Evolutionary conservation across 2,329 filamentous ascomycete species (phyloP), one percentile per base, ranked within the genome.

Genomic region (Gnomoniopsis sp.): DNA sequence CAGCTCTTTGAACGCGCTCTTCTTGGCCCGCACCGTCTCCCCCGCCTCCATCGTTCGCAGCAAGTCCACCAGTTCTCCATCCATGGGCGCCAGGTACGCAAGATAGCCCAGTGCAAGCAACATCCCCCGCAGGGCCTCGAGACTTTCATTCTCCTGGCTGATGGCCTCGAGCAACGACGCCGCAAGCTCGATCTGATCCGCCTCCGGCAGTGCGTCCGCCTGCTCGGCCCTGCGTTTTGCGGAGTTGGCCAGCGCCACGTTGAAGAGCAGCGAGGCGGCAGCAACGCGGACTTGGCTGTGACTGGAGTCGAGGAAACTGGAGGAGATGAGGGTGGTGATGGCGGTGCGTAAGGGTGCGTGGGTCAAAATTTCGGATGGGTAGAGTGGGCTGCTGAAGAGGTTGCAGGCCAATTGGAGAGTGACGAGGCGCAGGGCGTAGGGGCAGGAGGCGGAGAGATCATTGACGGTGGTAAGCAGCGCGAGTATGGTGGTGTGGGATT

Each of bases 341-440:
- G 84, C 78, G 1, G 76, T 70, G 6, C 85, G 82, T 52, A 92
- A 72, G 22, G 66, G 54, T 1, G 73, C 71, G 47, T 82, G 75
- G 2, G 74, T 71, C 7, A 89, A 75, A 10, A 93, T 77, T 62
- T 87, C 81, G 2, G 85, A 79, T 0, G 86, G 78, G 67, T 88
- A 96, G 0, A 96, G 77, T 0, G 85, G 82, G 1, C 88, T 88
- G 0, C 85, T 87, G 75, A 96, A 96, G 46, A 96, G 78, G 67
- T 96, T 97, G 74, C 91, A 96, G 1, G 85, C 82, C 68, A 93
- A 82, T 65, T 97, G 93, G 22, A 96, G 75, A 0, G 91, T 88
- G 17, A 96, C 90, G 2, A 97, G 84, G 15, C 91, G 88, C 1
- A 96, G 80, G 4, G 90, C 87, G 69, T 97, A 97, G 0, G 91